Conservation (phyloP, 129 eudicot species). For the Pseudognaphalium luteoalbum region DNA sequence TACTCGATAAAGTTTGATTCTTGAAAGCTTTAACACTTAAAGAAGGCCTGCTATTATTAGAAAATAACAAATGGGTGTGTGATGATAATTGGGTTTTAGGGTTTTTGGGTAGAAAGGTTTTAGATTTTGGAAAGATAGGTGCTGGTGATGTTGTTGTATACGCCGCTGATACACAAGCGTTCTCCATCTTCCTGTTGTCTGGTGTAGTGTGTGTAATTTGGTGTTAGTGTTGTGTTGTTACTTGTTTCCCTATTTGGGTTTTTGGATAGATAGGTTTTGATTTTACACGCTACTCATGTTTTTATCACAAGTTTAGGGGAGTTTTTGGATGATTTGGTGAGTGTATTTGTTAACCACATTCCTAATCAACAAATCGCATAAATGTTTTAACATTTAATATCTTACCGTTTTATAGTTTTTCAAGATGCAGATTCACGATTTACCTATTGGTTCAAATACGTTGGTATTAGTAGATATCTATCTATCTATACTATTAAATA, state of each 20-base stretch:
- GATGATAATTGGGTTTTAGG: constrained; percentile 13
- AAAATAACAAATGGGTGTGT: neutral
- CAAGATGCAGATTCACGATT: too few relatives aligned
- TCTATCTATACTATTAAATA: too few relatives aligned
- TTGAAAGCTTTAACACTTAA: constrained; percentile 45
- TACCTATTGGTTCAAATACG: too few relatives aligned
- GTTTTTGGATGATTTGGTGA: too few relatives aligned
- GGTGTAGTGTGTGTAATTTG: neutral
- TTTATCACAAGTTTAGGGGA: constrained; percentile 1
- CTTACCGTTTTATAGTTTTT: too few relatives aligned
- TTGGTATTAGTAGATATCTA: too few relatives aligned
- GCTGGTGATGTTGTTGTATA: constrained; percentile 57
- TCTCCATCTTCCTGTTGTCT: constrained; percentile 50
- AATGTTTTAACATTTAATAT: too few relatives aligned
- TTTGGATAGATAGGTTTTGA: constrained; percentile 23
- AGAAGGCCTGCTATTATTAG: constrained; percentile 17
- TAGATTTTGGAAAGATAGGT: constrained; percentile 7
- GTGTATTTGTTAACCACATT: too few relatives aligned
- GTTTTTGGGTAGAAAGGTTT: constrained; percentile 23
- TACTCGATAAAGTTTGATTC: constrained; percentile 42
- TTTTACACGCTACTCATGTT: constrained; percentile 6
- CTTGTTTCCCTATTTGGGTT: neutral
- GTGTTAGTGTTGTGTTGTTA: neutral
- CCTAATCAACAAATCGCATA: too few relatives aligned
- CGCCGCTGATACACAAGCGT: constrained; percentile 47